Evolutionary conservation across 2,329 filamentous ascomycete species (phyloP), one percentile per base, ranked within the genome.

Genomic region (Arthrobotrys sphaeroides): DNA sequence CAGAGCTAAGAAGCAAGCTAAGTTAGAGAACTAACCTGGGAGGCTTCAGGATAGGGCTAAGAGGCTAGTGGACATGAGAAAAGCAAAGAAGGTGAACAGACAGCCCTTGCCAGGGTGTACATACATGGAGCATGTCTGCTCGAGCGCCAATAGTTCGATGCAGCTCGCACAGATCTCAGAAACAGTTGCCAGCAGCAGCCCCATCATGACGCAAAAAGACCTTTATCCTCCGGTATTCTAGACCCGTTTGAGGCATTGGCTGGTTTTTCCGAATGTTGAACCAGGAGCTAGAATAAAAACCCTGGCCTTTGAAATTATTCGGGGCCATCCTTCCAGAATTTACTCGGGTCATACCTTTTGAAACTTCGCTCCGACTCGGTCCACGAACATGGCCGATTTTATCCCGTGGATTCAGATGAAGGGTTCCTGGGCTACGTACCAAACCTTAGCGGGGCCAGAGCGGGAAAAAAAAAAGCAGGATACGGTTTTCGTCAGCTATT

Each of bases 181-280:
- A n/a, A 55, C 51, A 59, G 51, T n/a, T 57, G 33, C 69, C 42
- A 61, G 33, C 43, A 55, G 40, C 40, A 43, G 40, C 51, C 61
- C 61, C 69, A 59, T 66, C 61, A 73, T 73, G 69, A 73, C 69
- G 69, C 69, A 73, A 73, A 67, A 64, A 22, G 61, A 66, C 51
- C 69, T 66, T 66, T 65, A 66, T 73, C 60, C 42, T 73, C 69
- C 69, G 69, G 69, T 43, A 57, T 59, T 67, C 61, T 73, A 73
- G 69, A 60, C 69, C 61, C n/a, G n/a, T 73, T 66, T 66, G 61
- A 66, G 61, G 20, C 42, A 66, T 51, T 66, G 60, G 69, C 69
- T 73, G 69, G 69, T 73, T 73, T 73, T 73, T 73, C 69, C 69
- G 69, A 73, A 33, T 73, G 33, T 67, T 73, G 69, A 66, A 73